Base-by-base conservation (phyloP, 176 grass and related monocot genomes). In the Zoysia japonica region DNA sequence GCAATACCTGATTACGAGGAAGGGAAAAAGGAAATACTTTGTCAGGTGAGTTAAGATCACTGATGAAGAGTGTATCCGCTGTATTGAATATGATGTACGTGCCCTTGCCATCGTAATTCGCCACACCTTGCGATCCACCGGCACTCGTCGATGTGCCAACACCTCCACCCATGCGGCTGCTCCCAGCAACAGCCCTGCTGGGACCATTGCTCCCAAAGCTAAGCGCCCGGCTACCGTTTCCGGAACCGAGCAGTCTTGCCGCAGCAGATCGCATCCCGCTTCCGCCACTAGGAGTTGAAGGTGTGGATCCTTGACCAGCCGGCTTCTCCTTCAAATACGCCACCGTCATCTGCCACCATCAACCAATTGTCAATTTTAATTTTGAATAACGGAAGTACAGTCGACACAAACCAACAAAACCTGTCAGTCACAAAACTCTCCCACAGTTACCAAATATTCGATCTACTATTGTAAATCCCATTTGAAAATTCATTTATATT, bases 321-420 rank as follows among this genome's bases (percentile, higher is more conserved):
- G 86, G 79, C 45, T 91, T 96, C 90, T 96, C 90, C 86, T 91
- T 96, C 87, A 99, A 81, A 72, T 96, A 93, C 12, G 90, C 90
- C 78, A 96, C 83, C 73, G 90, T 99, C 90, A 96, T 91, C 96
- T 99, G 81, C 60, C 68, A 74, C 9, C 11, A n/a, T 9, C 38
- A 72, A 8, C 67, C 36, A 68, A 71, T 61, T 2, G 11, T 67
- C 9, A 7, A 49, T 44, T 16, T 50, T 57, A 85, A 41, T 45
- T 63, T 79, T 28, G 20, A 20, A 51, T 45, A 62, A 74, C 35
- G 35, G n/a, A 50, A 57, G 9, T 50, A 42, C 44, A 67, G 72
- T 15, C 2, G 20, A 9, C 64, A 36, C 51, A 59, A 15, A 1
- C 8, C 2, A 36, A 65, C 11, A 68, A 41, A 72, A 51, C 19